Evolutionary conservation across 148 eudicot species (phyloP).

Genomic region (Cornus suecica): DNA sequence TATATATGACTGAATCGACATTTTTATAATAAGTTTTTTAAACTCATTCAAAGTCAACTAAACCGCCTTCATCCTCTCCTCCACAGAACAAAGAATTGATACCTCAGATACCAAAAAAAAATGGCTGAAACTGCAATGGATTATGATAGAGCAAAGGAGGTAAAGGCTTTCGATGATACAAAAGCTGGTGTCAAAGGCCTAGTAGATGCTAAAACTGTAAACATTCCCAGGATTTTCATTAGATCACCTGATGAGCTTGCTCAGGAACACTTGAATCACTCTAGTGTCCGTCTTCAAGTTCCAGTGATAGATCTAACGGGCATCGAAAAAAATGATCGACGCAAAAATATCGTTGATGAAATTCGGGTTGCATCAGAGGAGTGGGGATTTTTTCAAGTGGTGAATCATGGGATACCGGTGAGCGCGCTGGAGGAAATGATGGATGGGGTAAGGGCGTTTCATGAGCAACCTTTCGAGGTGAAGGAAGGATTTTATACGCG

Average conservation of each 20-base stretch:
- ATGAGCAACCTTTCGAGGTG: too few relatives aligned
- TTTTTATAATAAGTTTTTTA: too few relatives aligned
- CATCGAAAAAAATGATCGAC: background rate
- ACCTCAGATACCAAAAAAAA: background rate
- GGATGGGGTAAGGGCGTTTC: conserved; percentile 10
- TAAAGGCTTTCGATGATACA: conserved; percentile 41
- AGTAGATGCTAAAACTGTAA: conserved; percentile 14
- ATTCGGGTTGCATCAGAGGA: background rate
- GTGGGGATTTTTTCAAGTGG: conserved; percentile 29
- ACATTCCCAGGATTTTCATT: conserved; percentile 36
- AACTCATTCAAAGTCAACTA: background rate
- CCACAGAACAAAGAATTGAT: conserved; percentile 4
- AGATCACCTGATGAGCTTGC: conserved; percentile 28
- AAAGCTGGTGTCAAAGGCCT: conserved; percentile 45
- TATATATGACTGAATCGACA: too few relatives aligned
- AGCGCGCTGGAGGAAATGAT: conserved; percentile 1
- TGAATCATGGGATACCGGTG: conserved; percentile 32
- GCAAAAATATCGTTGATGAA: background rate
- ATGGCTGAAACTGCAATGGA: conserved; percentile 2
- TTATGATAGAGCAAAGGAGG: conserved; percentile 20
- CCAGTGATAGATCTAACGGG: conserved; percentile 33
- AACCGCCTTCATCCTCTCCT: background rate
- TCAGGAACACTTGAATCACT: conserved; percentile 15
- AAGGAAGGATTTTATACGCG: too few relatives aligned
- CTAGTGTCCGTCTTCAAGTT: conserved; percentile 4